Evolutionary conservation across 805 yeast genomes (phyloP), one percentile per base, ranked within the genome.

Genomic region (Saccharomyces mikatae): DNA sequence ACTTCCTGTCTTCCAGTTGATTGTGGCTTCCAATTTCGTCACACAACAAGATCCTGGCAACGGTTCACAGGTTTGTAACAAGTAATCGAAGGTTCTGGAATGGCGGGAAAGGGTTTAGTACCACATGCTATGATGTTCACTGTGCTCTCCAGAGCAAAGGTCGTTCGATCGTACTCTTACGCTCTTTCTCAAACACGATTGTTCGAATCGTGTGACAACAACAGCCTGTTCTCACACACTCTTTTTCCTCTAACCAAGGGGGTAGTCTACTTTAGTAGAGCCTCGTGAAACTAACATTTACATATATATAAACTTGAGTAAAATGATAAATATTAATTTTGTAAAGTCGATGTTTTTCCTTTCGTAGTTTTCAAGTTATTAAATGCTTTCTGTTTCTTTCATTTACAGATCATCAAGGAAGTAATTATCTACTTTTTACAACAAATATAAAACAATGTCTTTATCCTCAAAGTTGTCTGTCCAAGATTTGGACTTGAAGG

Each of bases 391-490:
- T 48, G n/a, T 2, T 48, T 48, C 26, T 28, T n/a, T 28, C 6
- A 14, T 27, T 17, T 28, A 52, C 44, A 36, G 44, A 36, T 17
- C 44, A 17, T 36, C 44, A 36, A 36, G 44, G 44, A 36, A 36
- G 44, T 36, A 36, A 36, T 36, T 36, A 36, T 36, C 44, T 36
- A 36, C 44, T 36, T 36, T 36, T 36, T 36, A 21, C 44, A 36
- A 36, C 44, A 36, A 36, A 36, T 36, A 36, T 36, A 36, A 36
- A 36, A 68, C 53, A 59, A 94, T 94, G 99, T 95, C 99, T 65
- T 83, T 94, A 73, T 83, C 96, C 55, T 87, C 81, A 76, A 94
- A 94, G 78, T 82, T 94, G 67, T 86, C 97, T 56, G 97, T 94
- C 75, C 82, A 86, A 71, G 99, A 94, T 76, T 78, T 94, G 65